phyloP scores from a whole-genome alignment of 2,329 filamentous ascomycete species.

The Ilyonectria sp. region DNA sequence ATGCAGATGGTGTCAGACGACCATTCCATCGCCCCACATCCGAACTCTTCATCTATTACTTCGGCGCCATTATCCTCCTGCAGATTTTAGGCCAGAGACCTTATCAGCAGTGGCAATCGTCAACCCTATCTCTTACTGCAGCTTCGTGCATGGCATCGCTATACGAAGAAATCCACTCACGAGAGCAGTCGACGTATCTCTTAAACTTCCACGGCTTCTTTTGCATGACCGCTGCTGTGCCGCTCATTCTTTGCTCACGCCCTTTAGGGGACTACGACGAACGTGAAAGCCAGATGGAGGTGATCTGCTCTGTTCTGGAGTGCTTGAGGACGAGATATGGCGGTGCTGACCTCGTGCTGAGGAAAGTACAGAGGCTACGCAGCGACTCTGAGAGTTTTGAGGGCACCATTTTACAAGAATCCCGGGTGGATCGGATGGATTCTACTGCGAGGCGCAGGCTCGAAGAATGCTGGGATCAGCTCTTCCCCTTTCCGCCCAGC shows the following conservation, averaged over 20 bases:
- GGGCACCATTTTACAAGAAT: background rate
- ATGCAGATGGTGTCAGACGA: background rate
- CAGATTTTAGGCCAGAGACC: conserved; percentile 6
- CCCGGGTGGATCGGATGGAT: background rate
- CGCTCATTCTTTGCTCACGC: background rate
- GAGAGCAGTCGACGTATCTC: conserved; percentile 15
- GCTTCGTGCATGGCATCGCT: conserved; percentile 18
- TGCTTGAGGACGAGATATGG: conserved; percentile 10
- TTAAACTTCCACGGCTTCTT: conserved; percentile 21
- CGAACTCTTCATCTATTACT: conserved; percentile 18
- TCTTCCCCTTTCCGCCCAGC: conserved; percentile 18
- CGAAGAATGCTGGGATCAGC: background rate
- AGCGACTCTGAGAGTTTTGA: background rate
- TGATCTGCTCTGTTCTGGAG: conserved; percentile 1
- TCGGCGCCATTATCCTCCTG: conserved; percentile 16
- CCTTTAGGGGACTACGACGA: background rate
- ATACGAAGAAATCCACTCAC: conserved; percentile 21
- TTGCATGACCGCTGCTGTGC: conserved; percentile 20
- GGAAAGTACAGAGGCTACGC: conserved; percentile 9
- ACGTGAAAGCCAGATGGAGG: background rate
- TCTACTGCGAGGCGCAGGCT: background rate
- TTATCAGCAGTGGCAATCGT: background rate
- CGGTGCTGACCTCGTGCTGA: conserved; percentile 12
- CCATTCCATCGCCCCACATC: conserved; percentile 4
- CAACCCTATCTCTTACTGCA: conserved; percentile 8